These are phyloP conservation scores for Suillus subluteus DNA, from an alignment of 768 basidiomycete species.

Conservation along the genomic window DNA sequence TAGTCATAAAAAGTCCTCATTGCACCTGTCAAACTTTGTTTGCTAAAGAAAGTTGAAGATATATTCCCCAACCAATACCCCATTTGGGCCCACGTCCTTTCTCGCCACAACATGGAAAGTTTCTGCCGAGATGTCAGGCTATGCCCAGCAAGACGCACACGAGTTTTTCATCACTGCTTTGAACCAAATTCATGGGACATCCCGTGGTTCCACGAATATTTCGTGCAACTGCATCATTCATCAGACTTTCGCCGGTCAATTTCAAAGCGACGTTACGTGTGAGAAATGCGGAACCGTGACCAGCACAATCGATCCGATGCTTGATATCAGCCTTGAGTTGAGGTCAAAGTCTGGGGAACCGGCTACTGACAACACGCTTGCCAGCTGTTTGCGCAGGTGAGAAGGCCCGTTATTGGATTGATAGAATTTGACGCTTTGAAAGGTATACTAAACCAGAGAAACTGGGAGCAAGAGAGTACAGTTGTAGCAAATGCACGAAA, in stretches of 20 bases:
- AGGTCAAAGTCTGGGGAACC: constrained; percentile 53
- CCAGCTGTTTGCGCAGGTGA: constrained; percentile 75
- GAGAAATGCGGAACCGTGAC: constrained; percentile 81
- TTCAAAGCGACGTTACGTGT: constrained; percentile 90
- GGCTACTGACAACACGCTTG: constrained; percentile 66
- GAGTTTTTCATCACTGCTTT: constrained; percentile 83
- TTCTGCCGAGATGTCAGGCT: constrained; percentile 82
- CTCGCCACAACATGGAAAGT: constrained; percentile 82
- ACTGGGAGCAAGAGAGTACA: constrained; percentile 80
- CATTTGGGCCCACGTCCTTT: constrained; percentile 83
- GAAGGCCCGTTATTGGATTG: constrained; percentile 18
- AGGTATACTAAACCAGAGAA: constrained; percentile 90
- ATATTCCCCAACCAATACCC: constrained; percentile 57
- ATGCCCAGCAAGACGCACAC: constrained; percentile 95
- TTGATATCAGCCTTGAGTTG: constrained; percentile 89
- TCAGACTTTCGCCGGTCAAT: constrained; percentile 81
- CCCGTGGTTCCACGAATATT: constrained; percentile 72
- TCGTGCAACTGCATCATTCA: constrained; percentile 92
- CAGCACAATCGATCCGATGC: constrained; percentile 83
- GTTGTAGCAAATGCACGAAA: constrained; percentile 81
- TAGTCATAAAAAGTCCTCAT: constrained; percentile 1
- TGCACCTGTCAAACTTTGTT: not conserved
- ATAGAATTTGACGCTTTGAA: constrained; percentile 7
- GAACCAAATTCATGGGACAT: constrained; percentile 85
- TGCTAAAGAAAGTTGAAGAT: constrained; percentile 40